phyloP scores from a whole-genome alignment of 495 filamentous ascomycete species.

The Talaromyces stipitatus region DNA sequence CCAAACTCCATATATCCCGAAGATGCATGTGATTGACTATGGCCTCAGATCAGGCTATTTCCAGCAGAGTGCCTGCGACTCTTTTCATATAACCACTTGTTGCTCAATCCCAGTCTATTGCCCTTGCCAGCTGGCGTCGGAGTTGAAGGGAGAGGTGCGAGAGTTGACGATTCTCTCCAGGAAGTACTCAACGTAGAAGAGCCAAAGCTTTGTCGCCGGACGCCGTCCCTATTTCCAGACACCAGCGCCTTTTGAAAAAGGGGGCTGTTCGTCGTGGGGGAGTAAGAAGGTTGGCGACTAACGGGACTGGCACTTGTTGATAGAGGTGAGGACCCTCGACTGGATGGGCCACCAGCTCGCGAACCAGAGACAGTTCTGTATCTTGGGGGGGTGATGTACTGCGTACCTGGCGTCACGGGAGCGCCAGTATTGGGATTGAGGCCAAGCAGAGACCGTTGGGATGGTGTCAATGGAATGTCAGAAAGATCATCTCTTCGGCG shows the following conservation, averaged over 20 bases:
- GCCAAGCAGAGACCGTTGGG: constrained; percentile 77
- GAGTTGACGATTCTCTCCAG: constrained; percentile 41
- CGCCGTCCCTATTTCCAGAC: constrained; percentile 38
- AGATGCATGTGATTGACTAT: constrained; percentile 7
- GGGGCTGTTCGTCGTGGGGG: constrained; percentile 49
- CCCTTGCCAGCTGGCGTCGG: constrained; percentile 60
- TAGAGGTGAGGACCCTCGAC: constrained; percentile 46
- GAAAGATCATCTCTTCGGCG: constrained; percentile 64
- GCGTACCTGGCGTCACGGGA: constrained; percentile 56
- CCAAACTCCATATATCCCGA: constrained; percentile 8
- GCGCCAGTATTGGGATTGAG: constrained; percentile 58
- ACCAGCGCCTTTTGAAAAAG: constrained; percentile 61
- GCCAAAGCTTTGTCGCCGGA: constrained; percentile 56
- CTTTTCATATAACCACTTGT: constrained; percentile 89
- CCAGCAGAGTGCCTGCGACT: constrained; percentile 36
- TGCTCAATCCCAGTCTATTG: constrained; percentile 67
- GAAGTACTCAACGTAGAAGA: constrained; percentile 48
- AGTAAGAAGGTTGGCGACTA: constrained; percentile 36
- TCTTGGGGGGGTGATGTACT: constrained; percentile 77
- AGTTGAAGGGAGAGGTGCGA: constrained; percentile 39
- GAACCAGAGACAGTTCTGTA: constrained; percentile 67
- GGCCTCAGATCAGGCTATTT: constrained; percentile 24
- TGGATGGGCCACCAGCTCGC: constrained; percentile 43
- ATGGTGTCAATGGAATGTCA: constrained; percentile 87
- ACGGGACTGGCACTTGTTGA: constrained; percentile 37